Conservation (phyloP, 495 filamentous ascomycete species). For the Podospora comata region DNA sequence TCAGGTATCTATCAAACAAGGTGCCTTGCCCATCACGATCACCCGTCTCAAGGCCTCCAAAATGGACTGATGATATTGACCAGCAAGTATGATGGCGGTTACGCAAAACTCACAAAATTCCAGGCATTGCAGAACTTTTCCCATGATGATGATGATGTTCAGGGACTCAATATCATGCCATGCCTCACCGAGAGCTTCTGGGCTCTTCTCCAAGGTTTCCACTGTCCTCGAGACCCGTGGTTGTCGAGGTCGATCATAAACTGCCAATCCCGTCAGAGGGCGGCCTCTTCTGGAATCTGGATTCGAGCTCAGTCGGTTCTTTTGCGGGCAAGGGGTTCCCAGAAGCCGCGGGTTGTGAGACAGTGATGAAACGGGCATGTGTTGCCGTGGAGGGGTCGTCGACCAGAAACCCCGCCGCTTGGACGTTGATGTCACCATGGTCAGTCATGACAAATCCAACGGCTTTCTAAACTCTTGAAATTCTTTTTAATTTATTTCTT, state of each 20-base stretch:
- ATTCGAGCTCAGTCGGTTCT: background rate
- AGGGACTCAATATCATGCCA: background rate
- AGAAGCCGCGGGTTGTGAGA: slow-evolving; percentile 9
- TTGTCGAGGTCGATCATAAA: slow-evolving; percentile 7
- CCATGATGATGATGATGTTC: background rate
- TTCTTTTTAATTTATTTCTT: background rate
- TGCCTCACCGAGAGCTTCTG: background rate
- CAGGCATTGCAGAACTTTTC: background rate
- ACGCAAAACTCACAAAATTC: background rate
- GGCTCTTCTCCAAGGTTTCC: background rate
- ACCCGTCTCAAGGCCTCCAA: background rate
- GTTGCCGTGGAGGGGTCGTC: background rate
- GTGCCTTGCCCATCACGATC: background rate
- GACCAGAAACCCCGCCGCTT: slow-evolving; percentile 7
- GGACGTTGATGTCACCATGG: background rate
- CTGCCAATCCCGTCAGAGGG: background rate
- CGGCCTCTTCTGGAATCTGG: background rate
- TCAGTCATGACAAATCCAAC: slow-evolving; percentile 13
- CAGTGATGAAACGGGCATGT: slow-evolving; percentile 7
- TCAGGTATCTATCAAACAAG: background rate
- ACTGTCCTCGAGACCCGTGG: background rate
- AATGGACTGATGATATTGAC: background rate
- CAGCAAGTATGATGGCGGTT: background rate
- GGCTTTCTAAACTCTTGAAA: background rate
- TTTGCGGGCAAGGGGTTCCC: slow-evolving; percentile 9